Conservation (phyloP, 2,329 filamentous ascomycete species). For the Monosporascus cannonballus region DNA sequence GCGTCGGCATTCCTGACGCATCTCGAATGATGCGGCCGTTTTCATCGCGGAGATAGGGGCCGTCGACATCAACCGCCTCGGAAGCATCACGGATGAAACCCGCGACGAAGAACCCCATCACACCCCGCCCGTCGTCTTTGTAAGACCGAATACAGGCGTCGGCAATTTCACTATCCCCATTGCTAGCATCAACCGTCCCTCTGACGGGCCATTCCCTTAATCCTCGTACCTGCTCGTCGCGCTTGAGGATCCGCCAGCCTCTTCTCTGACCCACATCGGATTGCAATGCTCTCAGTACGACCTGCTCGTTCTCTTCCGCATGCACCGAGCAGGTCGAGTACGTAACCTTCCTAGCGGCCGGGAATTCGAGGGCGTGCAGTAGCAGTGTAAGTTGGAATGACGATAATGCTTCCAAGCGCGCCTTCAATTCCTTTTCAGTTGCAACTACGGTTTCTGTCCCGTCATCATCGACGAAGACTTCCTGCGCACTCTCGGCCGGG, state of each 20-base stretch:
- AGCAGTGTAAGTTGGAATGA: conserved; percentile 78
- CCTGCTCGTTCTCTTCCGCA: conserved; percentile 79
- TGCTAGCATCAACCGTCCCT: conserved; percentile 45
- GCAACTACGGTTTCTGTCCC: conserved; percentile 45
- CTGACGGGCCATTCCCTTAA: conserved; percentile 70
- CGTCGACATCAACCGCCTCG: conserved; percentile 12
- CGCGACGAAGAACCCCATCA: conserved; percentile 96
- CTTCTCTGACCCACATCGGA: conserved; percentile 59
- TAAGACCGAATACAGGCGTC: conserved; percentile 78
- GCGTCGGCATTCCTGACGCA: conserved; percentile 22
- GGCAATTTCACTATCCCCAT: conserved; percentile 47
- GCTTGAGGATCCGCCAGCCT: conserved; percentile 72
- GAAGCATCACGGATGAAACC: conserved; percentile 62
- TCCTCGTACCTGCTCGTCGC: conserved; percentile 69
- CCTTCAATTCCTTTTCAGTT: conserved; percentile 50
- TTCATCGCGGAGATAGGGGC: conserved; percentile 23
- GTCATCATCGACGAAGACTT: conserved; percentile 48
- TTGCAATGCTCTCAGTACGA: conserved; percentile 65
- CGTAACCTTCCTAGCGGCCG: conserved; percentile 66
- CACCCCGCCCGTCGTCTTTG: conserved; percentile 73
- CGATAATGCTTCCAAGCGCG: conserved; percentile 67
- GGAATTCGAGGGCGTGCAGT: conserved; percentile 78
- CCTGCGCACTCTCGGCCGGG: conserved; percentile 13
- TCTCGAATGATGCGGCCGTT: conserved; percentile 25
- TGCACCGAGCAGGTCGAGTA: conserved; percentile 95